phyloP scores from a whole-genome alignment of 345 rosid species.

The Hevea brasiliensis region DNA sequence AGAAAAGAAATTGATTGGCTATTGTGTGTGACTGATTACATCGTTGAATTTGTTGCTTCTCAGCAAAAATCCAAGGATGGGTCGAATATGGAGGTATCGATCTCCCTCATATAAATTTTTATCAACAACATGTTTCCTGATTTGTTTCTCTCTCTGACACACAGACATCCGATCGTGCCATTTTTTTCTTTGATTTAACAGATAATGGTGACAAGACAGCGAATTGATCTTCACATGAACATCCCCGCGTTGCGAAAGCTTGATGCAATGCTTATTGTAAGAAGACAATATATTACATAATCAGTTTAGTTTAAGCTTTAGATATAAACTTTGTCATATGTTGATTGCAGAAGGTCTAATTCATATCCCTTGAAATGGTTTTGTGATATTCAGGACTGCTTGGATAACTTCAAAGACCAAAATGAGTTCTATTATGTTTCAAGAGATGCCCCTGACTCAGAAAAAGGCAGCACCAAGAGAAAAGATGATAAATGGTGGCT shows the following conservation, averaged over 20 bases:
- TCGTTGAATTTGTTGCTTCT: slow-evolving; percentile 46
- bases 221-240: slow-evolving; percentile 84
- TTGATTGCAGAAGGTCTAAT: background rate
- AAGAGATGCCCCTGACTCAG: slow-evolving; percentile 65
- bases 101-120: too few species aligned
- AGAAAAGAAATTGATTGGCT: slow-evolving; percentile 44
- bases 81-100: slow-evolving; percentile 37
- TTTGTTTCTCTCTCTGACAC: background rate
- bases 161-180: background rate
- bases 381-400: slow-evolving; percentile 52
- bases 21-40: slow-evolving; percentile 39
- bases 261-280: slow-evolving; percentile 92
- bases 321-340: background rate
- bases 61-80: slow-evolving; percentile 42
- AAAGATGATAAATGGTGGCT: slow-evolving; percentile 94
- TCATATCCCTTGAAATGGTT: background rate
- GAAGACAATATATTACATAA: slow-evolving; percentile 16
- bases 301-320: background rate
- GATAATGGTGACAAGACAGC: slow-evolving; percentile 83
- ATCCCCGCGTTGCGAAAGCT: slow-evolving; percentile 91
- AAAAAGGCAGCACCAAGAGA: slow-evolving; percentile 45
- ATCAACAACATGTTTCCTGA: background rate
- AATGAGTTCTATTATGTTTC: slow-evolving; percentile 65
- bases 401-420: slow-evolving; percentile 76
- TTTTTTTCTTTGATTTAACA: slow-evolving; percentile 22